These are phyloP conservation scores for Auriscalpium microsporum DNA, from an alignment of 768 basidiomycete species.

Conservation along the genomic window DNA sequence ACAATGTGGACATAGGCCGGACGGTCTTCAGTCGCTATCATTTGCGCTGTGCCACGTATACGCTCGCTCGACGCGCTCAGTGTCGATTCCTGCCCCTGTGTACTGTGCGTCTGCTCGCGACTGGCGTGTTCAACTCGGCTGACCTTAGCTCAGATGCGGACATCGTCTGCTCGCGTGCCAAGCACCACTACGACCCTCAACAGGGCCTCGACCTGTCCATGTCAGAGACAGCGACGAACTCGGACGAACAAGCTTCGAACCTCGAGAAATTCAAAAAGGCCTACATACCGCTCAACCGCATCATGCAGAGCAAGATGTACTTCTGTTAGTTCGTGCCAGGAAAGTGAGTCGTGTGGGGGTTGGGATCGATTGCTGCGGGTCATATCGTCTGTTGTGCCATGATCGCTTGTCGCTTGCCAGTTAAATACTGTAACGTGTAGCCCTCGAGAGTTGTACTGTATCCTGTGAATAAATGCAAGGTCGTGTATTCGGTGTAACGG, in stretches of 20 bases:
- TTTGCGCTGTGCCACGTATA: conserved; percentile 79
- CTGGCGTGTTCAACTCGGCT: background rate
- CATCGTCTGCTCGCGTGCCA: conserved; percentile 67
- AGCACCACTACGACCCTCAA: conserved; percentile 70
- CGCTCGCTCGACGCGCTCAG: conserved; percentile 70
- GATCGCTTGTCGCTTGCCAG: too few species aligned
- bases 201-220: conserved; percentile 52
- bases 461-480: too few species aligned
- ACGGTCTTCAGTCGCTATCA: conserved; percentile 60
- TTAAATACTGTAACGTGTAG: too few species aligned
- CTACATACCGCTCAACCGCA: conserved; percentile 50
- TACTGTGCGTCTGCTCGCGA: conserved; percentile 46
- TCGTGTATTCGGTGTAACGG: too few species aligned
- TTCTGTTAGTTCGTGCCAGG: conserved; percentile 21
- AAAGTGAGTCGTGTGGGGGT: too few species aligned
- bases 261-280: conserved; percentile 34
- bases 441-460: too few species aligned
- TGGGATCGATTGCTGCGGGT: too few species aligned
- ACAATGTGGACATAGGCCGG: conserved; percentile 33
- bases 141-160: conserved; percentile 49
- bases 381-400: too few species aligned
- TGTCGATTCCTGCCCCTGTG: conserved; percentile 76
- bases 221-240: conserved; percentile 36
- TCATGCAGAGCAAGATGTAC: conserved; percentile 33
- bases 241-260: conserved; percentile 31